Conservation (phyloP, 257 asterid genomes). For the Misopates orontium region DNA sequence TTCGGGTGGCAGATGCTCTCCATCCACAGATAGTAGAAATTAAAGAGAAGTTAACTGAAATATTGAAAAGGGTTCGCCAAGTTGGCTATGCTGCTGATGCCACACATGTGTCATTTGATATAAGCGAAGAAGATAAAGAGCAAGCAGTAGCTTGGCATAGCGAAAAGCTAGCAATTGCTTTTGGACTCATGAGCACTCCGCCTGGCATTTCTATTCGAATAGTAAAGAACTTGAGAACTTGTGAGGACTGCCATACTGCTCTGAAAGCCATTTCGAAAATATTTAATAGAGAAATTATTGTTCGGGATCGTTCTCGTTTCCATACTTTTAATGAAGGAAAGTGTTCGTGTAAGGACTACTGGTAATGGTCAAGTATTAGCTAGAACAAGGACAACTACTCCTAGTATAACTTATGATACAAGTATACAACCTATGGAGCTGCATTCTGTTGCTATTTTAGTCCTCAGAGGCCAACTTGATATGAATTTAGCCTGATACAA, state of each 20-base stretch:
- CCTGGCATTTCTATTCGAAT: conserved; percentile 41
- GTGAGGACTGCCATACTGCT: conserved; percentile 61
- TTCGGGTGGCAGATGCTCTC: conserved; percentile 62
- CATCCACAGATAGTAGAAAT: conserved; percentile 55
- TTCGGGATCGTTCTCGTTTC: conserved; percentile 62
- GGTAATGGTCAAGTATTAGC: conserved; percentile 32
- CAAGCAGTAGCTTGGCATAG: conserved; percentile 71
- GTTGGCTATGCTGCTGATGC: conserved; percentile 54
- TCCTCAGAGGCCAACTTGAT: neutral
- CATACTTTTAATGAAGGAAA: conserved; percentile 51
- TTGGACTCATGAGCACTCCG: conserved; percentile 47
- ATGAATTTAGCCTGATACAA: neutral
- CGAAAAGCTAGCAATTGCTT: conserved; percentile 64
- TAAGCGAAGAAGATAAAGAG: conserved; percentile 61
- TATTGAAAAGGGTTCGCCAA: conserved; percentile 40
- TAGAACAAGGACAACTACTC: neutral
- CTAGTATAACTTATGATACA: neutral
- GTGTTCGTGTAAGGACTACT: conserved; percentile 65
- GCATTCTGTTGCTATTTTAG: neutral
- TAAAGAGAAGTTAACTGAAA: conserved; percentile 42
- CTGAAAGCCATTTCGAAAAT: conserved; percentile 58
- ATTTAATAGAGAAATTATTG: conserved; percentile 53
- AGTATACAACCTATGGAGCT: neutral
- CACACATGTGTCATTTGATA: conserved; percentile 54
- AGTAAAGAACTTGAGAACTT: conserved; percentile 60